phyloP scores from a whole-genome alignment of 2,329 filamentous ascomycete species.

The Xylaria sp. region DNA sequence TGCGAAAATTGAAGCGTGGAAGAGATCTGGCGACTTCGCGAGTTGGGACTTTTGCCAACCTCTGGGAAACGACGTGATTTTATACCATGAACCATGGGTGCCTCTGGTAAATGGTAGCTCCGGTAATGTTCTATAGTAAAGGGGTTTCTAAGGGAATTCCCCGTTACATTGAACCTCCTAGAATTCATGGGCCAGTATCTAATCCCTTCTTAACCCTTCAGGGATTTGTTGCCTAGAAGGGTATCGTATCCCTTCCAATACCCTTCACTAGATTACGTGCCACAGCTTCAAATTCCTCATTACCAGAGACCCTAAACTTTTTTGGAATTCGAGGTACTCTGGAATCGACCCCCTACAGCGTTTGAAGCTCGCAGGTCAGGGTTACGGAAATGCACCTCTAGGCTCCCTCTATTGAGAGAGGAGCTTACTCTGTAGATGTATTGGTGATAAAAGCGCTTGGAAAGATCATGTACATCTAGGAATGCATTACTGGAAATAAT shows the following conservation, averaged over 20 bases:
- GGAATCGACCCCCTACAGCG: no score
- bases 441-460: no score
- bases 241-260: constrained; percentile 1
- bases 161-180: not conserved
- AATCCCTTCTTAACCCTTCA: not conserved
- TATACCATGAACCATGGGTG: not conserved
- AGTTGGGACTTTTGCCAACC: not conserved
- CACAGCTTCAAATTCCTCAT: not conserved
- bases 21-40: not conserved
- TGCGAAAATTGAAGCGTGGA: no score
- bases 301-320: not conserved
- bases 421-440: no score
- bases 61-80: not conserved
- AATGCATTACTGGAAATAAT: no score
- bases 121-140: not conserved
- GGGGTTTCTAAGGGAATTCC: not conserved
- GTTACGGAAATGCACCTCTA: no score
- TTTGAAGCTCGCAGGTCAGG: no score
- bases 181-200: not conserved
- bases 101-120: not conserved
- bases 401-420: no score
- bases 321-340: no score
- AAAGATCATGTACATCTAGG: no score
- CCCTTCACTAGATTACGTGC: not conserved
- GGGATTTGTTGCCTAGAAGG: not conserved